A percentile compares a stretch with the other conserved stretches of the same genome.
phyloP scores from a whole-genome alignment of 768 basidiomycete species.

The Galerina marginata region DNA sequence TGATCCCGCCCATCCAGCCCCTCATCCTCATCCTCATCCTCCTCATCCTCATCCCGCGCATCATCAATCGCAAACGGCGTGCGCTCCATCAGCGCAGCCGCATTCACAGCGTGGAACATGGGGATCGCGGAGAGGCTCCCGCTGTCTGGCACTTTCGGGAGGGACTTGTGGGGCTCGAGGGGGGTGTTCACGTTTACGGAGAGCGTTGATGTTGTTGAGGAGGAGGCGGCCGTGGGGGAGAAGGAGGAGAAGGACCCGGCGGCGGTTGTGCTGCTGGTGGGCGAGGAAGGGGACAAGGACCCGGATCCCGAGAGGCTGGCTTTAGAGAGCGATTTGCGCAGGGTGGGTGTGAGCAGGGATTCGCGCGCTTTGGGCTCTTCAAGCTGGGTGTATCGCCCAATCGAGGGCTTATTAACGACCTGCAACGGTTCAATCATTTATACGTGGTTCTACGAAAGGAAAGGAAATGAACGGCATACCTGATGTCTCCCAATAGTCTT shows the following conservation, averaged over 20 bases:
- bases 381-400: slow-evolving; percentile 82
- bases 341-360: slow-evolving; percentile 75
- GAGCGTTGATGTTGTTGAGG: slow-evolving; percentile 47
- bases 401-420: slow-evolving; percentile 80
- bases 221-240: slow-evolving; percentile 18
- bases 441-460: not conserved
- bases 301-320: slow-evolving; percentile 50
- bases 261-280: slow-evolving; percentile 14
- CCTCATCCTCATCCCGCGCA: slow-evolving; percentile 83
- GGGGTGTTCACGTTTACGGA: slow-evolving; percentile 56
- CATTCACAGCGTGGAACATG: slow-evolving; percentile 76
- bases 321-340: slow-evolving; percentile 65
- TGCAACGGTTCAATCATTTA: slow-evolving; percentile 25
- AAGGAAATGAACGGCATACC: slow-evolving; percentile 36
- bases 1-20: slow-evolving; percentile 51
- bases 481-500: slow-evolving; percentile 94
- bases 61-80: slow-evolving; percentile 98
- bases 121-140: slow-evolving; percentile 60
- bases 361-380: slow-evolving; percentile 91
- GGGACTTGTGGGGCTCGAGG: slow-evolving; percentile 34
- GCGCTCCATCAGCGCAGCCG: slow-evolving; percentile 87
- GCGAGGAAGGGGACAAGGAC: slow-evolving; percentile 28
- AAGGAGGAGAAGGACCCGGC: slow-evolving; percentile 30
- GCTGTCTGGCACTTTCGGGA: slow-evolving; percentile 39
- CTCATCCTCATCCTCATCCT: slow-evolving; percentile 68